Evolutionary conservation across 805 yeast genomes (phyloP), one percentile per base, ranked within the genome.

Genomic region (Kazachstania taianensis): DNA sequence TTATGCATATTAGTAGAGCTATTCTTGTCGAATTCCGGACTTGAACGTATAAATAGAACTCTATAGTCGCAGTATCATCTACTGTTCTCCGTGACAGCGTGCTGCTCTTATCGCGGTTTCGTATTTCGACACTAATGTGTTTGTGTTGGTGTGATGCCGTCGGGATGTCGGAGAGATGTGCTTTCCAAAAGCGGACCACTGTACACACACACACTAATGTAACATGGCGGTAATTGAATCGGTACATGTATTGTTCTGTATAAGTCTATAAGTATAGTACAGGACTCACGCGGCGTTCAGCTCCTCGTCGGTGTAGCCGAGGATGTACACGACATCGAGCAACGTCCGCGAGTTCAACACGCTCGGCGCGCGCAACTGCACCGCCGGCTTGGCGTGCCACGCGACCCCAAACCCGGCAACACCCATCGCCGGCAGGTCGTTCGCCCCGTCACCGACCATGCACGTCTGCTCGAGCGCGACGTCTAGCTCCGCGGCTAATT

Each of bases 361-460:
- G 29, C 83, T 69, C 14, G 96, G 96, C 0, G 98, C 97, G 45
- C 66, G 63, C 39, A 61, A 55, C 57, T 86, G 96, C 2, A 92
- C 98, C 44, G 70, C 77, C 16, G 97, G 96, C 57, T 92, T 92
- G 15, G 97, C 99, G 55, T 85, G 82, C 94, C 96, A 92, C 0
- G 98, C 98, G 36, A 92, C 68, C 15, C 98, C 98, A 55, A 75
- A 81, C 0, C 97, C 97, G 2, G 95, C 96, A 10, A 62, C 73
- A 2, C 65, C 71, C 97, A 92, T 92, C 86, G 94, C 94, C 30
- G 73, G 72, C 52, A 92, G 65, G 61, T 92, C 99, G 52, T 92
- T 92, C 17, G 97, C 96, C 26, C 99, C 99, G 55, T 92, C 97
- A 25, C 97, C 97, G 26, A 89, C 81, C 33, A 96, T 96, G 31